phyloP scores from a whole-genome alignment of 768 basidiomycete genomes.

The Tremella fuciformis region DNA sequence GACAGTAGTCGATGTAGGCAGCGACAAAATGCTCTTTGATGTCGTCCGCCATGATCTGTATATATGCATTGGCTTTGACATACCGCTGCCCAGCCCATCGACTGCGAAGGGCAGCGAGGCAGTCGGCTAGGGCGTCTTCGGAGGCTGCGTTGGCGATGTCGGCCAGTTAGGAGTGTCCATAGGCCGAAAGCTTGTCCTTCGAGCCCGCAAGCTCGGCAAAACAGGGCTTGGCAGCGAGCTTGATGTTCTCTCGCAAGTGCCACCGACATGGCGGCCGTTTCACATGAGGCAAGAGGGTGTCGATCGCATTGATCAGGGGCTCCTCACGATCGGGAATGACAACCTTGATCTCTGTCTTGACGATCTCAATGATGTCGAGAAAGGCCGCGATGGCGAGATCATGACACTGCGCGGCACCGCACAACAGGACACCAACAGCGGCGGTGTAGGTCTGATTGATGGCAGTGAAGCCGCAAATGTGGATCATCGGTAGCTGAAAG shows the following conservation, averaged over 20 bases:
- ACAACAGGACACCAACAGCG: not conserved
- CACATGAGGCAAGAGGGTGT: not conserved
- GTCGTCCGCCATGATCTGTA: not conserved
- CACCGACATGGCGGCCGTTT: not conserved
- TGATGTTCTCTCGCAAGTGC: constrained; percentile 2
- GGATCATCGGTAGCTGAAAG: not conserved
- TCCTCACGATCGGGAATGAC: not conserved
- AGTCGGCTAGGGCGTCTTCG: not conserved
- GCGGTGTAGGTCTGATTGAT: too few species aligned
- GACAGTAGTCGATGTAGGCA: not conserved
- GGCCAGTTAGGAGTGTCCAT: not conserved
- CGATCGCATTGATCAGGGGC: not conserved
- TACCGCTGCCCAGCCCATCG: not conserved
- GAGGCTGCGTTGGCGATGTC: not conserved
- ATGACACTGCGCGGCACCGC: not conserved
- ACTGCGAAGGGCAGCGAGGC: not conserved
- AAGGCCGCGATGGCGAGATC: not conserved
- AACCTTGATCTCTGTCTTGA: not conserved
- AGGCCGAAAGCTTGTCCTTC: not conserved
- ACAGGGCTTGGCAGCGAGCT: not conserved
- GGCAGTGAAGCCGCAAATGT: not conserved
- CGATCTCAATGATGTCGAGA: not conserved
- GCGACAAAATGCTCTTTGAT: not conserved
- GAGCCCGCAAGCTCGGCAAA: not conserved
- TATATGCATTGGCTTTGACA: not conserved